These are phyloP conservation scores for Pseudopyricularia javanii DNA, from an alignment of 2,329 filamentous ascomycete genomes.

Conservation along the genomic window DNA sequence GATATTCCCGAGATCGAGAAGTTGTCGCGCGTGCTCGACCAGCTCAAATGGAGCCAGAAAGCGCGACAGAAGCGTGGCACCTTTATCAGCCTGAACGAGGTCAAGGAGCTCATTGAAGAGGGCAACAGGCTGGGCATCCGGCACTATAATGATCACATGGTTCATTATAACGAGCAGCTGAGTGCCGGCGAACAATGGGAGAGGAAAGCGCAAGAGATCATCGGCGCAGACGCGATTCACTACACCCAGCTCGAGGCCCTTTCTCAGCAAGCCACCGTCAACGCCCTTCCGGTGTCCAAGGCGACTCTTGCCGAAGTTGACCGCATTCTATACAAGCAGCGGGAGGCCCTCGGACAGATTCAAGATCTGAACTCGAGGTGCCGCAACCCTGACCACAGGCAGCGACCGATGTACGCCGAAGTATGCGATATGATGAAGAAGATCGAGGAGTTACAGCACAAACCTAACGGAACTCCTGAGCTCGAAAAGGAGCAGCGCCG, in stretches of 20 bases:
- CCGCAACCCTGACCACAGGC: slow-evolving; percentile 59
- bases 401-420: slow-evolving; percentile 77
- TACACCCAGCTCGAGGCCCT: slow-evolving; percentile 91
- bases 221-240: slow-evolving; percentile 82
- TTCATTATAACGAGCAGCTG: slow-evolving; percentile 64
- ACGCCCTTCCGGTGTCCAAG: slow-evolving; percentile 65
- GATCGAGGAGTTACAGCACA: slow-evolving; percentile 80
- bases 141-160: slow-evolving; percentile 67
- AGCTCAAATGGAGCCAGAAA: slow-evolving; percentile 79
- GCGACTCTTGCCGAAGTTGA: slow-evolving; percentile 77
- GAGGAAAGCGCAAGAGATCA: slow-evolving; percentile 80
- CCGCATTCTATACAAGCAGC: slow-evolving; percentile 86
- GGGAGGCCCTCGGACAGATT: slow-evolving; percentile 85
- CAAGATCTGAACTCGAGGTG: slow-evolving; percentile 69
- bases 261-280: slow-evolving; percentile 62
- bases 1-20: slow-evolving; percentile 81
- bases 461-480: slow-evolving; percentile 81
- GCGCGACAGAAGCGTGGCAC: slow-evolving; percentile 52
- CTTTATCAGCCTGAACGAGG: slow-evolving; percentile 64
- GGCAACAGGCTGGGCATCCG: slow-evolving; percentile 68
- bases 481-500: slow-evolving; percentile 88
- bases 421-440: slow-evolving; percentile 84
- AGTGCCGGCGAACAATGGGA: slow-evolving; percentile 79
- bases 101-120: slow-evolving; percentile 65
- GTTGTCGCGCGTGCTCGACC: slow-evolving; percentile 67